phyloP scores from a whole-genome alignment of 768 basidiomycete species.

The Ephemerocybe angulata region DNA sequence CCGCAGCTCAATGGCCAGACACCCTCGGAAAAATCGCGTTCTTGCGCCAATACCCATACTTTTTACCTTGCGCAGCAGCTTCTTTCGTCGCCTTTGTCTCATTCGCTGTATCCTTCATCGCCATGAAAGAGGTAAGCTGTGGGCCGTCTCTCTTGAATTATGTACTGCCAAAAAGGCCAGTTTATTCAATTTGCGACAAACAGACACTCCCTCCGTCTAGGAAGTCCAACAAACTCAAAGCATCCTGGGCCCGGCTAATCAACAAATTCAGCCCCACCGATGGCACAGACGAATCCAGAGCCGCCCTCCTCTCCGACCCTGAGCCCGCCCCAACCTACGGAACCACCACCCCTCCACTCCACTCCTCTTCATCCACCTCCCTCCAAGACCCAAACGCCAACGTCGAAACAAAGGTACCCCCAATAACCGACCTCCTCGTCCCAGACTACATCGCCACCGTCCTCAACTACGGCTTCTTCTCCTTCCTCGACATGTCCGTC shows the following conservation, averaged over 20 bases:
- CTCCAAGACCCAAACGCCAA: too few relatives aligned
- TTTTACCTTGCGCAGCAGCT: slow-evolving; percentile 44
- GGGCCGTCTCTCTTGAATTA: too few relatives aligned
- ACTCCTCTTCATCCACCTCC: background rate
- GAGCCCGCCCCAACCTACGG: background rate
- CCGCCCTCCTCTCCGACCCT: too few relatives aligned
- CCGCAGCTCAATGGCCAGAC: slow-evolving; percentile 56
- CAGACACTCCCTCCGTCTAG: background rate
- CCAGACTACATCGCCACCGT: slow-evolving; percentile 20
- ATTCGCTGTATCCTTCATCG: slow-evolving; percentile 31
- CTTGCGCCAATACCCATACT: slow-evolving; percentile 39
- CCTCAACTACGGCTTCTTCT: slow-evolving; percentile 30
- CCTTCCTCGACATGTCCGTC: slow-evolving; percentile 36
- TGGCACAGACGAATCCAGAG: background rate
- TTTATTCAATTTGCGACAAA: too few relatives aligned
- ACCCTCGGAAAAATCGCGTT: slow-evolving; percentile 44
- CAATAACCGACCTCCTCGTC: slow-evolving; percentile 5
- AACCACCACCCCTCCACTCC: too few relatives aligned
- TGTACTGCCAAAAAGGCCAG: too few relatives aligned
- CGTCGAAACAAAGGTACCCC: background rate
- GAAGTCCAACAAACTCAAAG: slow-evolving; percentile 1
- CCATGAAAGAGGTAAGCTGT: slow-evolving; percentile 46
- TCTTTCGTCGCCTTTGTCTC: slow-evolving; percentile 31
- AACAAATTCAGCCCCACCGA: background rate
- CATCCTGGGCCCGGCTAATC: background rate